phyloP scores from a whole-genome alignment of 2,329 filamentous ascomycete genomes.

The Epichloe brachyelytri region DNA sequence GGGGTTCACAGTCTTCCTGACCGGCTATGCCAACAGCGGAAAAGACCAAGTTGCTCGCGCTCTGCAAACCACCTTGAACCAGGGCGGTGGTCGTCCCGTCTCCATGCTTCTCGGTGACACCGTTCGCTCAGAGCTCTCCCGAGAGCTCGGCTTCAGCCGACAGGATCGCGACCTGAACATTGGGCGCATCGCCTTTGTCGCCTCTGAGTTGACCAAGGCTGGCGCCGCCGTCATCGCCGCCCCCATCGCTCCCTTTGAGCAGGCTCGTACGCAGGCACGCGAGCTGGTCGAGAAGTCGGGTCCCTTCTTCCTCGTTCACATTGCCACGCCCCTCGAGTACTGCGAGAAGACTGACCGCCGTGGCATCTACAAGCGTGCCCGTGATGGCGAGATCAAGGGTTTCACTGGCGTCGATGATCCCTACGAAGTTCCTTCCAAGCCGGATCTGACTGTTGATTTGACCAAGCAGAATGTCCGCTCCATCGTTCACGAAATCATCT shows the following conservation, averaged over 20 bases:
- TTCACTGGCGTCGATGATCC: constrained; percentile 98
- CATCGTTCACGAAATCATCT: constrained; percentile 91
- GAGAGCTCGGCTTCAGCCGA: constrained; percentile 87
- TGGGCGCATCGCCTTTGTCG: constrained; percentile 89
- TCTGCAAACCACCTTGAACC: constrained; percentile 92
- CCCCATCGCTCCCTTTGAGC: constrained; percentile 87
- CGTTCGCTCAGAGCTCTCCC: constrained; percentile 82
- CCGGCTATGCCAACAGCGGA: constrained; percentile 89
- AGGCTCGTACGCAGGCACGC: constrained; percentile 61
- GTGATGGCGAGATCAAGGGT: constrained; percentile 85
- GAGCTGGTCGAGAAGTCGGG: constrained; percentile 81
- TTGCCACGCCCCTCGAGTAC: constrained; percentile 83
- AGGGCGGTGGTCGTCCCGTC: constrained; percentile 90
- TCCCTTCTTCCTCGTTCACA: constrained; percentile 89
- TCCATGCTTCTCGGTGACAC: constrained; percentile 93
- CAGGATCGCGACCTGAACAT: constrained; percentile 94
- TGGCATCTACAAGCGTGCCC: constrained; percentile 75
- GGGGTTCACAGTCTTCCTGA: constrained; percentile 97
- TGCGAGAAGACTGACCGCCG: constrained; percentile 91
- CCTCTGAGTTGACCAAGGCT: constrained; percentile 82
- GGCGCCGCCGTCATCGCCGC: constrained; percentile 92
- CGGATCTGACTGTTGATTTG: constrained; percentile 73
- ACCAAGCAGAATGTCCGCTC: constrained; percentile 81
- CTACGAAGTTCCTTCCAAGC: constrained; percentile 73
- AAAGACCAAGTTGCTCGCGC: constrained; percentile 95